Percentiles rank a stretch among this genome's conserved stretches.
Evolutionary conservation across 1,284 basidiomycete species (phyloP).

Genomic region (Lignosus rhinocerotis): DNA sequence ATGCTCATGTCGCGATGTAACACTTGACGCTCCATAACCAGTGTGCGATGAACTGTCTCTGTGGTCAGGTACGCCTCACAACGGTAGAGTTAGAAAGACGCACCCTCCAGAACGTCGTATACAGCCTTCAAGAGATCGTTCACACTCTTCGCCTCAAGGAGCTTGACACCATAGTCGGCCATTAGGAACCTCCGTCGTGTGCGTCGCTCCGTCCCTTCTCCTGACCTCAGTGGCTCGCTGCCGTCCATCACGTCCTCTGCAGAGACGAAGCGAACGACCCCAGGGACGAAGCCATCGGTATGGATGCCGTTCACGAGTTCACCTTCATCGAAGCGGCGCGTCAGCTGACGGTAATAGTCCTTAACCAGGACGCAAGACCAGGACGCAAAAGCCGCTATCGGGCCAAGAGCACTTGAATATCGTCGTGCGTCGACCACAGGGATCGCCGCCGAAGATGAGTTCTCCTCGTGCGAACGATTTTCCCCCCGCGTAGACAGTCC

Average conservation of each 20-base stretch:
- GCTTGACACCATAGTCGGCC: background rate
- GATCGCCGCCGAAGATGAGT: background rate
- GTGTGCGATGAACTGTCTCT: conserved; percentile 4
- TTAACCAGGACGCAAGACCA: conserved; percentile 10
- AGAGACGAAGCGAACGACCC: conserved; percentile 3
- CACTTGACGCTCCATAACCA: background rate
- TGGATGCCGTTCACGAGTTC: background rate
- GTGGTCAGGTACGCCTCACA: background rate
- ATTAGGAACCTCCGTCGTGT: background rate
- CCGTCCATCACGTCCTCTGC: background rate
- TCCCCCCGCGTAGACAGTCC: background rate
- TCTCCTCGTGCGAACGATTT: background rate
- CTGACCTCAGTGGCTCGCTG: background rate
- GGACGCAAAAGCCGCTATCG: background rate
- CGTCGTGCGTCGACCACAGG: conserved; percentile 6
- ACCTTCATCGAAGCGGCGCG: background rate
- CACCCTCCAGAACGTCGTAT: conserved; percentile 12
- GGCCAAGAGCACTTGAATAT: conserved; percentile 1
- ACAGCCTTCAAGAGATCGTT: conserved; percentile 12
- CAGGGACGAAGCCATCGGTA: conserved; percentile 4
- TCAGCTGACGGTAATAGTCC: conserved; percentile 5
- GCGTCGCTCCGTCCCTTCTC: background rate
- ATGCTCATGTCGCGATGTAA: conserved; percentile 16
- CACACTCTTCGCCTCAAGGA: background rate
- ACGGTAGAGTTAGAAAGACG: background rate